Conservation (phyloP, 116 monocot genomes). For the Cymodocea nodosa region DNA sequence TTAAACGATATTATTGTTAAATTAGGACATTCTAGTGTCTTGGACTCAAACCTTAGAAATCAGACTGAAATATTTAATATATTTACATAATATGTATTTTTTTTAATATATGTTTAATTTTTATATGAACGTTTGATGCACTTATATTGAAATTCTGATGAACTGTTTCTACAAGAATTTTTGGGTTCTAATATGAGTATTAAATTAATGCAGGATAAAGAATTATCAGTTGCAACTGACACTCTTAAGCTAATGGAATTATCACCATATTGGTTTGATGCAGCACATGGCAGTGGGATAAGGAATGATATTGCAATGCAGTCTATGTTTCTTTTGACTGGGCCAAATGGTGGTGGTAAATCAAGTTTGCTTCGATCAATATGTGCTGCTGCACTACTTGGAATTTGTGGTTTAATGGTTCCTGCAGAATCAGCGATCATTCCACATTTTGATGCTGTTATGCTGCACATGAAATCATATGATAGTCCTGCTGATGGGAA, state of each 20-base stretch:
- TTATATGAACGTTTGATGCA: too few species aligned
- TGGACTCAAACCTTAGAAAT: too few species aligned
- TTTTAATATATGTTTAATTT: too few species aligned
- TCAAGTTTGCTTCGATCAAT: slow-evolving; percentile 91
- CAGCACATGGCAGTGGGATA: slow-evolving; percentile 55
- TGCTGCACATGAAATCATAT: slow-evolving; percentile 97
- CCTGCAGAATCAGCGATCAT: slow-evolving; percentile 70
- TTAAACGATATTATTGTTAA: too few species aligned
- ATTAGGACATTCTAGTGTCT: too few species aligned
- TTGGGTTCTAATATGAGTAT: not conserved
- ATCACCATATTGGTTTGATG: slow-evolving; percentile 91
- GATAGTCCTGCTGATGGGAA: slow-evolving; percentile 98
- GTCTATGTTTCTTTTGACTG: slow-evolving; percentile 81
- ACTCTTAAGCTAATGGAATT: slow-evolving; percentile 44
- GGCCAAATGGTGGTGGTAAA: slow-evolving; percentile 99
- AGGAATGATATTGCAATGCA: slow-evolving; percentile 61
- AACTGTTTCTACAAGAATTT: not conserved
- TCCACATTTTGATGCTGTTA: slow-evolving; percentile 91
- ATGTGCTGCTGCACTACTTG: slow-evolving; percentile 92
- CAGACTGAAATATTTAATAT: too few species aligned
- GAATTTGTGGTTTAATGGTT: slow-evolving; percentile 95
- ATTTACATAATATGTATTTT: too few species aligned
- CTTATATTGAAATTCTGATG: too few species aligned
- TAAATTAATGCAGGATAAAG: slow-evolving; percentile 29
- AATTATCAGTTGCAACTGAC: slow-evolving; percentile 6